Conservation (phyloP, 1,284 basidiomycete species). For the Sporisorium reilianum region DNA sequence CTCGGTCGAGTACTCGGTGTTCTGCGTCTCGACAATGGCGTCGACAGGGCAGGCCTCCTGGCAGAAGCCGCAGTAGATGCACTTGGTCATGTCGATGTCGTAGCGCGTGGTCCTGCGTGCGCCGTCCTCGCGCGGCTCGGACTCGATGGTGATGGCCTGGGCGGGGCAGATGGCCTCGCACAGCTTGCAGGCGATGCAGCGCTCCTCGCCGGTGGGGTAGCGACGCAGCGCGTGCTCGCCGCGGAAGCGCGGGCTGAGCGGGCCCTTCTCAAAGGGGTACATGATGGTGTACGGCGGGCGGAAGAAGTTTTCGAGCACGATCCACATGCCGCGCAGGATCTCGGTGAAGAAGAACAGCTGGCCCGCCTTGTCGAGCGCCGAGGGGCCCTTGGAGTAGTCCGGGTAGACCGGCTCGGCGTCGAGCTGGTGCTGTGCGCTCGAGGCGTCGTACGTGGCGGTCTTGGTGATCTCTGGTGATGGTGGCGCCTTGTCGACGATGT, state of each 20-base stretch:
- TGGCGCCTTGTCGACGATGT: slow-evolving; percentile 18
- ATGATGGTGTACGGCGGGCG: slow-evolving; percentile 97
- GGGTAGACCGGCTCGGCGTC: slow-evolving; percentile 47
- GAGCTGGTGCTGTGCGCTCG: slow-evolving; percentile 28
- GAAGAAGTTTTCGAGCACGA: slow-evolving; percentile 98
- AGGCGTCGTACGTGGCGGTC: slow-evolving; percentile 45
- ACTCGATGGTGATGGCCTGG: slow-evolving; percentile 99
- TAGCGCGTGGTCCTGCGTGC: slow-evolving; percentile 97
- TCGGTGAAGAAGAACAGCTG: slow-evolving; percentile 99
- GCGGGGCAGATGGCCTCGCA: slow-evolving; percentile 99
- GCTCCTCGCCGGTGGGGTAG: slow-evolving; percentile 98
- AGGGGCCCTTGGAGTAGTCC: slow-evolving; percentile 76
- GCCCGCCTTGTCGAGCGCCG: slow-evolving; percentile 83
- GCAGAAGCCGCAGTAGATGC: slow-evolving; percentile 69
- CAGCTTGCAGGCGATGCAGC: slow-evolving; percentile 97
- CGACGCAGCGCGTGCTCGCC: slow-evolving; percentile 98
- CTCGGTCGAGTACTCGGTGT: slow-evolving; percentile 84
- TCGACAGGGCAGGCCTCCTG: slow-evolving; percentile 97
- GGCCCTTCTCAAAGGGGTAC: slow-evolving; percentile 85
- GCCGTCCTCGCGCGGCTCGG: slow-evolving; percentile 93
- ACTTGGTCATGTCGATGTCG: slow-evolving; percentile 88
- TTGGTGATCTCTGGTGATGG: slow-evolving; percentile 39
- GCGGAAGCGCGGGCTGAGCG: slow-evolving; percentile 95
- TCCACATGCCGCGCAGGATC: slow-evolving; percentile 98
- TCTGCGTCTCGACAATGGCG: slow-evolving; percentile 92